Percentiles rank a stretch among this genome's conserved stretches.
phyloP scores from a whole-genome alignment of 148 eudicot genomes.

The Spergularia marina region DNA sequence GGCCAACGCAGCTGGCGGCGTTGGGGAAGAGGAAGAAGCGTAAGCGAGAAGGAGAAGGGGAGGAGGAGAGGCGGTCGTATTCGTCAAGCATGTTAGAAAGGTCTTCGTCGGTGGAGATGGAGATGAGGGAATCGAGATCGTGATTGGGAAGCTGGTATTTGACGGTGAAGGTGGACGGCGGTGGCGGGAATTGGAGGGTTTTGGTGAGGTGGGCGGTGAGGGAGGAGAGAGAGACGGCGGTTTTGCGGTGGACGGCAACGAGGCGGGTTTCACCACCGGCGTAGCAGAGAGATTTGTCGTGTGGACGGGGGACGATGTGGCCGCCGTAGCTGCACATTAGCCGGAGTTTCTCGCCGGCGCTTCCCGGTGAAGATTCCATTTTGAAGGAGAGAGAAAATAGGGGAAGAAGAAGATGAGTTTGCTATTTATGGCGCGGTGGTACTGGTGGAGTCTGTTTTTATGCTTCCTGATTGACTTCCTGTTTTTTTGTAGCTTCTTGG shows the following conservation, averaged over 20 bases:
- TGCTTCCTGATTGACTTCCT: neutral
- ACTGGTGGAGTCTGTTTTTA: no score
- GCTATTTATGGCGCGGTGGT: neutral
- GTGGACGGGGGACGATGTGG: constrained; percentile 75
- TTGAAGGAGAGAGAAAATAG: neutral
- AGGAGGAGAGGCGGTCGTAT: constrained; percentile 41
- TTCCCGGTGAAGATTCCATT: constrained; percentile 7
- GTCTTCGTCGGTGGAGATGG: constrained; percentile 76
- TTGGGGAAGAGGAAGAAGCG: constrained; percentile 63
- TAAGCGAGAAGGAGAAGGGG: constrained; percentile 50
- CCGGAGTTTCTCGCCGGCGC: constrained; percentile 50
- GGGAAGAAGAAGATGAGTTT: constrained; percentile 5
- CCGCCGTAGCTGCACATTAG: constrained; percentile 81
- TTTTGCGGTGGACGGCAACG: constrained; percentile 49
- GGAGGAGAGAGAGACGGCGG: constrained; percentile 38
- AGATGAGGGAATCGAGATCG: constrained; percentile 77
- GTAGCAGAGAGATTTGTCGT: constrained; percentile 63
- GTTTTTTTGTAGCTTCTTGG: neutral
- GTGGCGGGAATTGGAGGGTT: constrained; percentile 14
- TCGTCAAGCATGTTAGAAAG: constrained; percentile 80
- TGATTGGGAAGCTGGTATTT: constrained; percentile 83
- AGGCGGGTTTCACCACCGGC: constrained; percentile 89
- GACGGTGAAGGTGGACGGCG: constrained; percentile 31
- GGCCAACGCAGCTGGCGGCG: constrained; percentile 33
- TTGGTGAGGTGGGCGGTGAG: constrained; percentile 50